Evolutionary conservation across 176 grass and related monocot species (phyloP).

Genomic region (Zoysia pacifica): DNA sequence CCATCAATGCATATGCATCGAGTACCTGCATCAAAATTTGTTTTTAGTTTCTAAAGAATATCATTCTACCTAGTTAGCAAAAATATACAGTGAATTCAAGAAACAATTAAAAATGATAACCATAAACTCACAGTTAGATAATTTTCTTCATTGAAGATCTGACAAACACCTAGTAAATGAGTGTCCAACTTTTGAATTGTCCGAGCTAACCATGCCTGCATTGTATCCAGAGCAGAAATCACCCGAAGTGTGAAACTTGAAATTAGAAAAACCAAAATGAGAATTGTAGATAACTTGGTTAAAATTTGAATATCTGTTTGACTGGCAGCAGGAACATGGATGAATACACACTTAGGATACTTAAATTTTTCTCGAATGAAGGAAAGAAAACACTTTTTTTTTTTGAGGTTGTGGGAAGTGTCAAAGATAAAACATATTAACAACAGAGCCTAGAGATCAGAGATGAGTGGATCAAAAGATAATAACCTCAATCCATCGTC

Average conservation of each 20-base stretch:
- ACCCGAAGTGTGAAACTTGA: conserved; percentile 19
- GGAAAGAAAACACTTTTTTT: not conserved
- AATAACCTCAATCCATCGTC: conserved; percentile 77
- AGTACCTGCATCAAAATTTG: conserved; percentile 57
- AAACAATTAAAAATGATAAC: conserved; percentile 22
- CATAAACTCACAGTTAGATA: conserved; percentile 81
- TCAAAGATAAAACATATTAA: conserved; percentile 25
- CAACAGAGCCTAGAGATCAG: not conserved
- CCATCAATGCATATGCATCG: conserved; percentile 97
- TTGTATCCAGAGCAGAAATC: conserved; percentile 40
- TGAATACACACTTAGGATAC: not conserved
- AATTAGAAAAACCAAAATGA: conserved; percentile 24
- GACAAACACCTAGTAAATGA: conserved; percentile 84
- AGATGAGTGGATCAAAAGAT: conserved; percentile 18
- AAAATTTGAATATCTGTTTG: conserved; percentile 39
- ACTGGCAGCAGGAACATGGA: conserved; percentile 14
- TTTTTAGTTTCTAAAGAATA: conserved; percentile 19
- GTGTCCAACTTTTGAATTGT: conserved; percentile 91
- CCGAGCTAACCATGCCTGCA: conserved; percentile 81
- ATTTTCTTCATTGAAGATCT: conserved; percentile 81
- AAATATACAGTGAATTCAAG: conserved; percentile 3
- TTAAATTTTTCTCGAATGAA: conserved; percentile 10
- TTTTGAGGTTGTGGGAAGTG: not conserved
- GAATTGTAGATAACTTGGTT: conserved; percentile 8
- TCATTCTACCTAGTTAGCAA: conserved; percentile 22